Evolutionary conservation across 495 filamentous ascomycete genomes (phyloP).

Genomic region (Hypoxylon fuscum): DNA sequence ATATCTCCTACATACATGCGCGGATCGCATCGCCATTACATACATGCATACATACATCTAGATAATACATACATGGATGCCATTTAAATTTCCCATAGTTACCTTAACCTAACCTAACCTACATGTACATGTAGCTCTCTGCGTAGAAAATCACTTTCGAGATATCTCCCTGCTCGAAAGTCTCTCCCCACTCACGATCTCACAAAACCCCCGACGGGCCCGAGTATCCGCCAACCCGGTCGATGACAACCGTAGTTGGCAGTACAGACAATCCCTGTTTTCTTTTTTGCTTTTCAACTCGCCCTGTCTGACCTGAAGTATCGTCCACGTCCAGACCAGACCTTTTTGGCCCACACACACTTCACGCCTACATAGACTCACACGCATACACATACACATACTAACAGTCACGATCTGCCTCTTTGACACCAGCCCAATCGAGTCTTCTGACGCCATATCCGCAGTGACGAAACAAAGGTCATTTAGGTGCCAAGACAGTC

Average conservation of each 20-base stretch:
- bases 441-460: slow-evolving; percentile 42
- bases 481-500: slow-evolving; percentile 34
- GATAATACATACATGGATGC: not conserved
- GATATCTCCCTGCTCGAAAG: not conserved
- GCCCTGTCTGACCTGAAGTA: slow-evolving; percentile 31
- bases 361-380: slow-evolving; percentile 19
- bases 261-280: slow-evolving; percentile 36
- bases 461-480: slow-evolving; percentile 29
- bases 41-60: slow-evolving; percentile 24
- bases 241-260: slow-evolving; percentile 33
- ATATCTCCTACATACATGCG: slow-evolving; percentile 8
- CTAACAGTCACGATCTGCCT: slow-evolving; percentile 36
- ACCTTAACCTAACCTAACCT: too few species aligned
- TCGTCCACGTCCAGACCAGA: slow-evolving; percentile 31
- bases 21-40: slow-evolving; percentile 4
- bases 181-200: slow-evolving; percentile 13
- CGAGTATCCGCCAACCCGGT: slow-evolving; percentile 39
- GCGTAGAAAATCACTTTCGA: not conserved
- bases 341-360: slow-evolving; percentile 28
- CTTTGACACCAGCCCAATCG: slow-evolving; percentile 35
- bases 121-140: too few species aligned
- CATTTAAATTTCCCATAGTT: not conserved
- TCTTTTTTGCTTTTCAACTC: slow-evolving; percentile 31
- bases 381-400: slow-evolving; percentile 36
- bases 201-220: slow-evolving; percentile 35